Percentiles rank a stretch among this genome's conserved stretches.
These are phyloP conservation scores for Odonthalia washingtoniensis DNA, from an alignment of 31 red algal genomes.

Conservation along the genomic window DNA sequence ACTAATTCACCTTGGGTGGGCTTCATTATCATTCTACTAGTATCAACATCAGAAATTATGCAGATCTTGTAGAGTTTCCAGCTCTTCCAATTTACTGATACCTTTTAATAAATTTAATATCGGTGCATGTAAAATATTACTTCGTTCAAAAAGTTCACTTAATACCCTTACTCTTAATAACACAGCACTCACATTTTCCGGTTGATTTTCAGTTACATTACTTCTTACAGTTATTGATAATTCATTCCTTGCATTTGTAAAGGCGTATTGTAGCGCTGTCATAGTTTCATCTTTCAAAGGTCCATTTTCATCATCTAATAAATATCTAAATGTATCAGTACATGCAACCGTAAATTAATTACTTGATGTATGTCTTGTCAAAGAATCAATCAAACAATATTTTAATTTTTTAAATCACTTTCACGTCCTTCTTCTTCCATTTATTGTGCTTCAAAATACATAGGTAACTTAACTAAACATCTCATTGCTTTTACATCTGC, in stretches of 20 bases:
- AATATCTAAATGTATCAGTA: conserved; percentile 40
- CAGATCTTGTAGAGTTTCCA: too few species aligned
- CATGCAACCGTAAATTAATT: conserved; percentile 34
- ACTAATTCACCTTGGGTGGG: too few species aligned
- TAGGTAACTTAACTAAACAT: conserved; percentile 56
- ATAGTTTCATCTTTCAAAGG: conserved; percentile 8
- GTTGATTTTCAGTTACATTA: conserved; percentile 49
- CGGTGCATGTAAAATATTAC: conserved; percentile 11
- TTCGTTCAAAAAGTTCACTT: conserved; percentile 52
- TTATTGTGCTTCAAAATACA: conserved; percentile 23
- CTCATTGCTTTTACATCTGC: conserved; percentile 35
- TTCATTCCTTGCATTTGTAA: conserved; percentile 43
- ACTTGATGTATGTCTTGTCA: conserved; percentile 58
- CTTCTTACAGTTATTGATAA: conserved; percentile 34
- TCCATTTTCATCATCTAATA: too few species aligned
- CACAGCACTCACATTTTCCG: conserved; percentile 49
- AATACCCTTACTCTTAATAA: conserved; percentile 50
- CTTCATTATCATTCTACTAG: too few species aligned
- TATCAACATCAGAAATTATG: too few species aligned
- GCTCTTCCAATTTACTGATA: conserved; percentile 15
- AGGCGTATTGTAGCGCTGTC: conserved; percentile 44
- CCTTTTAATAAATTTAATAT: conserved; percentile 34
- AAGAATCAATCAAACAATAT: conserved; percentile 36
- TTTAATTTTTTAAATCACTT: conserved; percentile 16
- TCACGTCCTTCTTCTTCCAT: conserved; percentile 67